A percentile compares a stretch with the other conserved stretches of the same genome.
Conservation (phyloP, 2,329 filamentous ascomycete species). For the Macroventuria anomochaeta region DNA sequence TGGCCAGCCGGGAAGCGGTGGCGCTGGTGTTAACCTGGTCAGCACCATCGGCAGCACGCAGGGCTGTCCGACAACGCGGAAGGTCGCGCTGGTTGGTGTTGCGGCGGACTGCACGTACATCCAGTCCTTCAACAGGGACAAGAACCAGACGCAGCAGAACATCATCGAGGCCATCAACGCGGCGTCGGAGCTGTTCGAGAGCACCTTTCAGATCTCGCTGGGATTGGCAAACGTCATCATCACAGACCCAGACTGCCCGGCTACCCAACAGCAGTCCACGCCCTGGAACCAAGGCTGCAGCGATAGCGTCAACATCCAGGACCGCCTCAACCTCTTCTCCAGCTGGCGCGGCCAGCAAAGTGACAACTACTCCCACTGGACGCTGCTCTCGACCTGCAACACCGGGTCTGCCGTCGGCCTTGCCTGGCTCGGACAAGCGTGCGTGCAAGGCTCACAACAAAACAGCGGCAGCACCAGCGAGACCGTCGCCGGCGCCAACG, state of each 20-base stretch:
- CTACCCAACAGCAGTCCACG: conserved; percentile 67
- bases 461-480: conserved; percentile 61
- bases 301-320: conserved; percentile 67
- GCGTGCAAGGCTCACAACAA: conserved; percentile 63
- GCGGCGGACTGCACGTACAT: conserved; percentile 94
- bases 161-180: conserved; percentile 84
- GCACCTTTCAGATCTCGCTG: conserved; percentile 91
- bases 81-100: conserved; percentile 88
- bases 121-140: conserved; percentile 73
- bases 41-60: conserved; percentile 78
- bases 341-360: conserved; percentile 78
- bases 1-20: conserved; percentile 72
- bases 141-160: conserved; percentile 70
- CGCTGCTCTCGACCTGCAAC: conserved; percentile 79
- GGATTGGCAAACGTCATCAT: conserved; percentile 87
- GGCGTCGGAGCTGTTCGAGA: conserved; percentile 87
- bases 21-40: conserved; percentile 78
- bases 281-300: conserved; percentile 86
- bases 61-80: conserved; percentile 90
- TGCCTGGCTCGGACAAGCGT: conserved; percentile 91
- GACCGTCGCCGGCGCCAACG: conserved; percentile 83
- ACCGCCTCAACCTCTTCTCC: conserved; percentile 86
- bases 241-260: conserved; percentile 76
- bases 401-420: conserved; percentile 87
- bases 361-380: conserved; percentile 93